Evolutionary conservation across 495 filamentous ascomycete species (phyloP), one percentile per base, ranked within the genome.

Genomic region (Choiromyces venosus): DNA sequence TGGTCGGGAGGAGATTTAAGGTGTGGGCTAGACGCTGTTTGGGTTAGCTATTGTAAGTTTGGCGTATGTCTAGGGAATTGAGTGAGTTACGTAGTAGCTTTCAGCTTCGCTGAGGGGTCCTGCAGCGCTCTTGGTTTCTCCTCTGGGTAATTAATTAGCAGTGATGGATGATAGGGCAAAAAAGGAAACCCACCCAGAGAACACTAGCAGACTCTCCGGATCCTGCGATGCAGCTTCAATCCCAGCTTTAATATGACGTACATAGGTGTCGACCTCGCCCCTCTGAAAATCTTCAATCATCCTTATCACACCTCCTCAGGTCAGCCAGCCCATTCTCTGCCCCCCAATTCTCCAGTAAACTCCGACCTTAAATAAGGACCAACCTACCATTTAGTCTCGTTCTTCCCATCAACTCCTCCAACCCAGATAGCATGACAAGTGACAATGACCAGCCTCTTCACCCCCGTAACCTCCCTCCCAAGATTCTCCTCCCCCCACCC

Each of bases 391-490:
- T 93, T 91, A 21, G 82, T 72, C 77, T 91, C 90, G 65, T 86
- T 83, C 29, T 79, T 70, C 16, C 90, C 91, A 7, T 85, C 82
- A n/a, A 85, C 83, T 0, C 90, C 91, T 64, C 89, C 89, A 25
- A 86, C 81, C 85, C 91, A 95, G 40, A 95, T 92, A 0, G 88
- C 91, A 81, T 96, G 92, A 76, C 92, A 92, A 82, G 91, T 93
- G 66, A 94, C 90, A 65, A 94, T 82, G 5, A 95, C 87, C 0
- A 94, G 85, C 76, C 71, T 77, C 40, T 69, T 74, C 35, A 80
- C 7, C 16, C 67, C 74, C 2, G 21, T 10, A 35, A 71, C 37
- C 37, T 66, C 67, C 16, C 29, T 66, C 8, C 68, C 72, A 10
- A 79, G 64, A 37, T 80, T 71, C 6, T 68, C 25, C 29, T 37